Evolutionary conservation across 331 rosid species (phyloP).

Genomic region (Spiraea crenata): DNA sequence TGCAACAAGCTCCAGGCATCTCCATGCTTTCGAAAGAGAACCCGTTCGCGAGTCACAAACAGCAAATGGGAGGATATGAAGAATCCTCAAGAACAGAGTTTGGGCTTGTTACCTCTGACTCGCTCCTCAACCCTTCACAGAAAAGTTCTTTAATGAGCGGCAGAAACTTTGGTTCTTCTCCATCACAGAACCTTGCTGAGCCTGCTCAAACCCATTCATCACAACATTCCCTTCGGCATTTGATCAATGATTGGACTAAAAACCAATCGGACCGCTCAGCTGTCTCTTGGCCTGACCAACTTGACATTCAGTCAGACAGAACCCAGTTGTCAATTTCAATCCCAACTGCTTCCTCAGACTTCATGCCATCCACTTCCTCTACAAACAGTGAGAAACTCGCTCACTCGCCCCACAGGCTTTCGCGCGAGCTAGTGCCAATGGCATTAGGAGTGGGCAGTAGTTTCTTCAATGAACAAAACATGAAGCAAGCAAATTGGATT

Average conservation of each 20-base stretch:
- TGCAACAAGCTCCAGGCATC: conserved; percentile 47
- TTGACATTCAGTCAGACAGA: conserved; percentile 53
- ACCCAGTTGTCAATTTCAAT: conserved; percentile 84
- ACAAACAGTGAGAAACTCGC: conserved; percentile 52
- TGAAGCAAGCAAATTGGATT: conserved; percentile 67
- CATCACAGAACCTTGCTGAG: conserved; percentile 32
- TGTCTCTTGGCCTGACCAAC: conserved; percentile 51
- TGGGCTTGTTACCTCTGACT: conserved; percentile 63
- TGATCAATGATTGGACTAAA: conserved; percentile 71
- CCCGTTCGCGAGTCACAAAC: conserved; percentile 48
- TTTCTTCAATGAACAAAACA: conserved; percentile 33
- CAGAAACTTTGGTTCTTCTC: conserved; percentile 36
- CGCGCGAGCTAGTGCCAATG: conserved; percentile 58
- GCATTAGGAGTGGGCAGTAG: conserved; percentile 53
- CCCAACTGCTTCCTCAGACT: conserved; percentile 54
- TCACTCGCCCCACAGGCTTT: conserved; percentile 63
- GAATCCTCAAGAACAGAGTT: conserved; percentile 60
- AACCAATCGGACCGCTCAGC: conserved; percentile 35
- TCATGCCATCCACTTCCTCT: conserved; percentile 52
- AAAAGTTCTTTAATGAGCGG: conserved; percentile 32
- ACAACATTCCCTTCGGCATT: conserved; percentile 58
- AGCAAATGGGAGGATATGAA: conserved; percentile 39
- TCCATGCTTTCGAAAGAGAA: conserved; percentile 54
- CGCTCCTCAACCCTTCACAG: conserved; percentile 70
- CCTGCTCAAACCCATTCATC: conserved; percentile 32